Base-by-base conservation (phyloP, 768 basidiomycete genomes). In the Phlegmacium glaucopus region DNA sequence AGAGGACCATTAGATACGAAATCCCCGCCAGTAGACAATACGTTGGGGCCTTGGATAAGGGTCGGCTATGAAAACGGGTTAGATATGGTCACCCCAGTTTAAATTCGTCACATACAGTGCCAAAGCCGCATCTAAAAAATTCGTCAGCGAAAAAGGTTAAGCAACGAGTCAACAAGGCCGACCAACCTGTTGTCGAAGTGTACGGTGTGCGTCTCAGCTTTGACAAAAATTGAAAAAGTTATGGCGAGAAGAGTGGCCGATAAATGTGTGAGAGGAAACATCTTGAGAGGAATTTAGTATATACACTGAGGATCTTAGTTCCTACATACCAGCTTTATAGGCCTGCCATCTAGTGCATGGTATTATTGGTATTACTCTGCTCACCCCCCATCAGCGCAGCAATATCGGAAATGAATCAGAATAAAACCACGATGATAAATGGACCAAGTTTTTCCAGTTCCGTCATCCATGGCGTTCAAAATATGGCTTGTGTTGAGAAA, bases 161-260 rank as follows among this genome's bases (percentile, higher is more conserved):
- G n/a, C 2, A 13, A 41, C 51, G 22, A 15, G 58, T 55, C 42
- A 16, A 18, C 51, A 42, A 65, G 65, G 46, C 28, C 47, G 3
- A 60, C 66, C 55, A 63, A 72, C 26, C 58, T 57, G 54, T 74
- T 72, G 34, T 56, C 58, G 49, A 74, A 71, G 47, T 59, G 61
- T 10, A 74, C 61, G 6, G 62, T 62, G 52, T 74, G 72, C 3
- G 55, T 48, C 49, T 72, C 69, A 22, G 62, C 64, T 4, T 47
- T 39, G 13, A 59, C 65, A 27, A 51, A 51, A 35, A 54, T 36
- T 22, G 22, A 22, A 25, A 61, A 35, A 40, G 55, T 46, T 38
- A 55, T 42, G 17, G 57, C 47, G 15, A 67, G 39, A 12, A 59
- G 36, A 22, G 22, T 22, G 30, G 53, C 39, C 16, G 53, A 42